Conservation (phyloP, 805 yeast genomes). For the Candida argentea region DNA sequence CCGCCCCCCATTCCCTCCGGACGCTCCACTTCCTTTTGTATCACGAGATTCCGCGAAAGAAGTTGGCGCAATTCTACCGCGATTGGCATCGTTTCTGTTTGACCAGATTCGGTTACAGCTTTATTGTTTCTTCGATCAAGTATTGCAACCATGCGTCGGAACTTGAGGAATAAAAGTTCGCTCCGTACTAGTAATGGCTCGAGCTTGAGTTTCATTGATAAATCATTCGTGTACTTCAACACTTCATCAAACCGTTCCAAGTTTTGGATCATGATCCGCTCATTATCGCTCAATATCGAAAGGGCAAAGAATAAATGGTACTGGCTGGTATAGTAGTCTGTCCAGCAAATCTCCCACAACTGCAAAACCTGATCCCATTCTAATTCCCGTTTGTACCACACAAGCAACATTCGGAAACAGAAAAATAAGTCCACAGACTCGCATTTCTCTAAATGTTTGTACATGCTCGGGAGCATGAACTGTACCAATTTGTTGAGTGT, state of each 20-base stretch:
- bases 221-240: slow-evolving; percentile 83
- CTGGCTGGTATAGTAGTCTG: slow-evolving; percentile 79
- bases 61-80: slow-evolving; percentile 52
- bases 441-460: slow-evolving; percentile 73
- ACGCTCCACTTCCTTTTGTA: slow-evolving; percentile 49
- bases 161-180: slow-evolving; percentile 72
- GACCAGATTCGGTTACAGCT: too few relatives aligned
- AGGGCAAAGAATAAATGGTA: slow-evolving; percentile 81
- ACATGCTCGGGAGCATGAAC: slow-evolving; percentile 79
- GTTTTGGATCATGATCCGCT: slow-evolving; percentile 64
- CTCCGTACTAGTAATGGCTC: slow-evolving; percentile 74
- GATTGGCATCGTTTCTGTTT: too few relatives aligned
- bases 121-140: slow-evolving; percentile 47
- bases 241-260: slow-evolving; percentile 82
- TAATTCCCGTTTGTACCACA: slow-evolving; percentile 92
- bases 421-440: slow-evolving; percentile 87
- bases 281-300: slow-evolving; percentile 82
- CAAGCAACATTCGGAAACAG: slow-evolving; percentile 88
- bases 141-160: slow-evolving; percentile 68
- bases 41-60: slow-evolving; percentile 49
- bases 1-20: slow-evolving; percentile 39
- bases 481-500: slow-evolving; percentile 79
- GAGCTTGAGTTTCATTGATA: slow-evolving; percentile 65
- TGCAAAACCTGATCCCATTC: slow-evolving; percentile 63
- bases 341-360: slow-evolving; percentile 91